Evolutionary conservation across 2,329 filamentous ascomycete genomes (phyloP), one percentile per base, ranked within the genome.

Genomic region (Scytalidium sp.): DNA sequence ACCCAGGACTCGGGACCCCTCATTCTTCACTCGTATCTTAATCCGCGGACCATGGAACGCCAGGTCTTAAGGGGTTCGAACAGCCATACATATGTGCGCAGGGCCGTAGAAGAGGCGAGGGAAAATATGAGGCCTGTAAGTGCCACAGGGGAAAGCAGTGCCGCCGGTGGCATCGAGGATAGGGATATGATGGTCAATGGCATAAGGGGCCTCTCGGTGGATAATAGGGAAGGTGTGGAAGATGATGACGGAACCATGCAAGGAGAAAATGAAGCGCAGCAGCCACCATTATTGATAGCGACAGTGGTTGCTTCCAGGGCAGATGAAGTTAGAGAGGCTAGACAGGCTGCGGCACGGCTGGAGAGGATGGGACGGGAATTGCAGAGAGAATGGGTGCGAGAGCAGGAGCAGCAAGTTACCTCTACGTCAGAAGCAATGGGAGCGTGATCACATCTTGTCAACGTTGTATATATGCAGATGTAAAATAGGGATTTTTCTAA

Each of bases 351-450:
- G 0, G 72, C 71, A 0, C 69, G 73, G 49, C 62, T 85, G 10
- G 80, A 84, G 65, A 71, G 71, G 46, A 68, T 83, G 3, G 81
- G 76, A 1, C 67, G 73, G 50, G 73, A 76, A 43, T 75, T 84
- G 43, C 81, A 84, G 61, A 66, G 67, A 21, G 74, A 76, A 52
- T 83, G 79, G 78, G 61, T 64, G 1, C 67, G 67, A 19, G 68
- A 71, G 48, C 56, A 58, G 21, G 49, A 52, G 10, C 41, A 47
- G 9, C 39, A 49, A 36, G 52, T 36, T n/a, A n/a, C 13, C 11
- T 5, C 11, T n/a, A 8, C 32, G 17, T 36, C 32, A 15, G 32
- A 36, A 36, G 25, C 25, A 13, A 27, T 13, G 13, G 32, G 5
- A 15, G 32, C 32, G 13, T 36, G 32, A 36, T n/a, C n/a, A n/a